Evolutionary conservation across 257 asterid species (phyloP).

Genomic region (Ophiorrhiza pumila): DNA sequence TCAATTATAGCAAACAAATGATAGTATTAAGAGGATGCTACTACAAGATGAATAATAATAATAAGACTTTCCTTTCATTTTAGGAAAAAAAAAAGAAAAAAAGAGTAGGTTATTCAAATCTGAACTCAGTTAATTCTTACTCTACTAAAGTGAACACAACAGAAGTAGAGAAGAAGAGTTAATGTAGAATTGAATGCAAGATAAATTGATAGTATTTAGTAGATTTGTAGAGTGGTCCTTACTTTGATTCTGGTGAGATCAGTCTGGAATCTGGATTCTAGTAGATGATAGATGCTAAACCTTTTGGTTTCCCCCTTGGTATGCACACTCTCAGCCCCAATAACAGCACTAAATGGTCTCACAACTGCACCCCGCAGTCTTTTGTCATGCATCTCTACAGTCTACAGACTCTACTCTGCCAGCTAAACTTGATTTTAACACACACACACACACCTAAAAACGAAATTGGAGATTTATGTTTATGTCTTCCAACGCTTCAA

Average conservation of each 20-base stretch:
- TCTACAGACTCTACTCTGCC: neutral
- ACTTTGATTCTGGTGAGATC: neutral
- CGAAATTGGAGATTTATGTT: no score
- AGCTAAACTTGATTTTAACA: neutral
- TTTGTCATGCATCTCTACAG: conserved; percentile 1
- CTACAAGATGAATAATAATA: no score
- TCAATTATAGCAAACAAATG: no score
- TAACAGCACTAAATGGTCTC: neutral
- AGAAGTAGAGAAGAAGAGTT: no score
- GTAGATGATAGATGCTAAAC: neutral
- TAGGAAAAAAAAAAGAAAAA: neutral
- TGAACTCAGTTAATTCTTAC: neutral
- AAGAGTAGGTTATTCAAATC: neutral
- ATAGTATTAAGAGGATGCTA: no score
- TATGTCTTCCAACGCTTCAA: no score
- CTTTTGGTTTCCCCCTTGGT: conserved; percentile 11
- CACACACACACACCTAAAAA: neutral
- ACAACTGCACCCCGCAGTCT: conserved; percentile 10
- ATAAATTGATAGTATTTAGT: no score
- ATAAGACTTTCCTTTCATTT: no score
- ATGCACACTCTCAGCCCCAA: conserved; percentile 1
- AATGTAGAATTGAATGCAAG: no score
- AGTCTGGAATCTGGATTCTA: conserved; percentile 14
- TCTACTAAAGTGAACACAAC: neutral
- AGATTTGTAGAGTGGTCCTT: conserved; percentile 16